Conservation (phyloP, 2,329 filamentous ascomycete species). For the Cryphonectria parasitica region DNA sequence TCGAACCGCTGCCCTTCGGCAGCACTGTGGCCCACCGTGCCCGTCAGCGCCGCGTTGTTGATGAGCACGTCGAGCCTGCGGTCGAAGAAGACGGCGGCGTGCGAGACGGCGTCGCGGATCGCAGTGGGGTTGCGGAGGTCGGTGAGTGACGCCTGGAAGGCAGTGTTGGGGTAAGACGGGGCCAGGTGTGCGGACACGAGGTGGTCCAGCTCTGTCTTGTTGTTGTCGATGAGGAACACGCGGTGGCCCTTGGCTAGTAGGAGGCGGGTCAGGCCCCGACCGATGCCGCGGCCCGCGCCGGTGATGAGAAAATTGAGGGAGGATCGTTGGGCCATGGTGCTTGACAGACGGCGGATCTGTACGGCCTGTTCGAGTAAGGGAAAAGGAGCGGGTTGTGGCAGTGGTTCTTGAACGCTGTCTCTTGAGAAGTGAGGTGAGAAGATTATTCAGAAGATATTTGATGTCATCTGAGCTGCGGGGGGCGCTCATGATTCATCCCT, state of each 20-base stretch:
- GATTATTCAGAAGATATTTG: not conserved
- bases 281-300: constrained; percentile 68
- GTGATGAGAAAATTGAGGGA: constrained; percentile 56
- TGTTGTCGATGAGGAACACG: constrained; percentile 45
- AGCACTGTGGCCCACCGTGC: constrained; percentile 39
- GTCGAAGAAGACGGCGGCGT: constrained; percentile 40
- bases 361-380: not conserved
- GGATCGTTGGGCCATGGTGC: not conserved
- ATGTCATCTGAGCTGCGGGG: not conserved
- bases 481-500: not conserved
- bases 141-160: constrained; percentile 35
- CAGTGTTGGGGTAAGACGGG: constrained; percentile 23
- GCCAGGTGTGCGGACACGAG: constrained; percentile 35
- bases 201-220: constrained; percentile 43
- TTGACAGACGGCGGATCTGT: not conserved
- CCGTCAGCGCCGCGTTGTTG: constrained; percentile 47
- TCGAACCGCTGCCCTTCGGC: constrained; percentile 35
- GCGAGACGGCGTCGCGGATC: constrained; percentile 36
- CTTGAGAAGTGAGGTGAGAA: not conserved
- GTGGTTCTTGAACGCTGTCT: not conserved
- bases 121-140: constrained; percentile 40
- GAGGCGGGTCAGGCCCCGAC: constrained; percentile 61
- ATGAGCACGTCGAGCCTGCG: constrained; percentile 45
- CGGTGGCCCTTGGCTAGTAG: constrained; percentile 44
- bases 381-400: not conserved